Evolutionary conservation across 495 filamentous ascomycete genomes (phyloP).

Genomic region (Podospora pseudocomata): DNA sequence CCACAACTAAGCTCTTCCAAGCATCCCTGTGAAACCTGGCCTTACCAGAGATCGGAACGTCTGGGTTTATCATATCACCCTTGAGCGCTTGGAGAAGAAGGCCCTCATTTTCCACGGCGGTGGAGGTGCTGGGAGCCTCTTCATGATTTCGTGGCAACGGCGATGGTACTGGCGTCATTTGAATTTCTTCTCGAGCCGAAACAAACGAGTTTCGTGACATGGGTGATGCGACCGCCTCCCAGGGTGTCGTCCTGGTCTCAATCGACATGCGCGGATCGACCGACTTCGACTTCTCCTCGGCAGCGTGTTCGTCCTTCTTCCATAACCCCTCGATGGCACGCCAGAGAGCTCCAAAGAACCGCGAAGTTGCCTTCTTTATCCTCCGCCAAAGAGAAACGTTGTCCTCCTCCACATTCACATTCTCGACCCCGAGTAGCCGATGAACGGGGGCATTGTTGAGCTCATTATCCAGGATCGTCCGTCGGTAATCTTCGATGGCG

Average conservation of each 20-base stretch:
- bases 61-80: conserved; percentile 49
- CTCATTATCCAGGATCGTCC: conserved; percentile 87
- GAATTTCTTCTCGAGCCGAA: conserved; percentile 61
- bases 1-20: conserved; percentile 95
- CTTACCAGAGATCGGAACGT: conserved; percentile 39
- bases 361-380: conserved; percentile 85
- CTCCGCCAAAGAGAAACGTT: conserved; percentile 81
- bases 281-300: conserved; percentile 31
- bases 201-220: conserved; percentile 57
- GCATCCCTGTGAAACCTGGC: conserved; percentile 83
- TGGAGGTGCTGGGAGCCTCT: conserved; percentile 14
- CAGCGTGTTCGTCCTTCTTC: conserved; percentile 41
- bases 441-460: conserved; percentile 97
- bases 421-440: conserved; percentile 79
- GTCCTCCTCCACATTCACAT: conserved; percentile 89
- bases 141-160: conserved; percentile 53
- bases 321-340: conserved; percentile 36
- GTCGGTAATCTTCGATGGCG: conserved; percentile 94
- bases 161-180: conserved; percentile 94
- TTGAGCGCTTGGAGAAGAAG: conserved; percentile 39
- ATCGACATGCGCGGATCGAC: conserved; percentile 60
- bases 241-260: conserved; percentile 55
- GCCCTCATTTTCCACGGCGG: conserved; percentile 56
- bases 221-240: conserved; percentile 56
- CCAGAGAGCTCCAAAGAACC: conserved; percentile 57